Evolutionary conservation across 768 basidiomycete species (phyloP).

Genomic region (Mycena filopes): DNA sequence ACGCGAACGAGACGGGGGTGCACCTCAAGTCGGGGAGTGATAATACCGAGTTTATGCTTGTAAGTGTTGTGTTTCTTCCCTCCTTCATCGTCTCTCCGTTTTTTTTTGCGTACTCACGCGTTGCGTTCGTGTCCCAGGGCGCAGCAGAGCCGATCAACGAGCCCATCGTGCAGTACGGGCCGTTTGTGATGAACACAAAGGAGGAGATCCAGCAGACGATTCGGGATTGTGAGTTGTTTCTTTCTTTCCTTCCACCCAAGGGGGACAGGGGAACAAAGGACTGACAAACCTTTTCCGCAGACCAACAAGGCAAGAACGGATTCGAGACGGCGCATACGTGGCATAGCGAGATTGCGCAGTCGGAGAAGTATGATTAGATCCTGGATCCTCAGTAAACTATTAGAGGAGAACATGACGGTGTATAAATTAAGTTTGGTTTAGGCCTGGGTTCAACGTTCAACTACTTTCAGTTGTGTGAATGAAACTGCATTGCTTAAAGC

Average conservation of each 20-base stretch:
- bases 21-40: conserved; percentile 66
- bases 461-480: no score
- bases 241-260: neutral
- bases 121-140: conserved; percentile 51
- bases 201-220: conserved; percentile 88
- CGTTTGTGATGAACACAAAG: conserved; percentile 86
- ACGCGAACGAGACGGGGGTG: conserved; percentile 72
- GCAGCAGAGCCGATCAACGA: conserved; percentile 93
- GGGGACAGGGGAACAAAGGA: no score
- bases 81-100: no score
- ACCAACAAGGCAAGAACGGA: conserved; percentile 82
- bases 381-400: no score
- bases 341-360: conserved; percentile 80
- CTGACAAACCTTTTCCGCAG: conserved; percentile 52
- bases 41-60: conserved; percentile 81
- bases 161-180: conserved; percentile 86
- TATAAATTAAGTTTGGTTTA: no score
- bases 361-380: no score
- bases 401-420: no score
- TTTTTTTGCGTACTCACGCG: conserved; percentile 2
- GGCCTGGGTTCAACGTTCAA: no score
- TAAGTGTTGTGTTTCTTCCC: conserved; percentile 47
- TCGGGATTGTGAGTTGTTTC: conserved; percentile 71
- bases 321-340: conserved; percentile 92
- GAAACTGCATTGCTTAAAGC: no score